These are phyloP conservation scores for Calonectria pseudoreteaudii DNA, from an alignment of 2,329 filamentous ascomycete species.

Conservation along the genomic window DNA sequence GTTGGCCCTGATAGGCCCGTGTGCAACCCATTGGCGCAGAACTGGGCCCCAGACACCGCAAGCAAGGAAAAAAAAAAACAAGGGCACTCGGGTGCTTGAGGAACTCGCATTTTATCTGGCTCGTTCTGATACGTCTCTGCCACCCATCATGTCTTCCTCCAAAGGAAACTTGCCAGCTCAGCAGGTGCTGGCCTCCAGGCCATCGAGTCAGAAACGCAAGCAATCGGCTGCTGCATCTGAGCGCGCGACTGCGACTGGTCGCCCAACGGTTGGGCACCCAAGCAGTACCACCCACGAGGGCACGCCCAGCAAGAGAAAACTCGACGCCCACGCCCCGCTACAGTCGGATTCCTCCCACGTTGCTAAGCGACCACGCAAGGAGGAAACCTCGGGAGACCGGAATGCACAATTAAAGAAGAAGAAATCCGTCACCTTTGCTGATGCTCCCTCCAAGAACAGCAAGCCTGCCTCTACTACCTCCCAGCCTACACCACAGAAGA, in stretches of 20 bases:
- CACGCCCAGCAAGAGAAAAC: conserved; percentile 54
- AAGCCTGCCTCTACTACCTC: conserved; percentile 29
- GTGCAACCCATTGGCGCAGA: conserved; percentile 26
- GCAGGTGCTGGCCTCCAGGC: conserved; percentile 70
- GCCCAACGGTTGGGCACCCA: conserved; percentile 53
- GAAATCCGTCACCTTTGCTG: conserved; percentile 64
- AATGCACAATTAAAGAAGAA: conserved; percentile 50
- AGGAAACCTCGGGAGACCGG: conserved; percentile 39
- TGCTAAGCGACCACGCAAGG: conserved; percentile 51
- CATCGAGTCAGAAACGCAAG: conserved; percentile 73
- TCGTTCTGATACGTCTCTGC: conserved; percentile 24
- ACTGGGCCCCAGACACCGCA: conserved; percentile 29
- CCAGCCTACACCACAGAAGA: conserved; percentile 47
- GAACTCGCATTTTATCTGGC: conserved; percentile 19
- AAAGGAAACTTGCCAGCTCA: conserved; percentile 57
- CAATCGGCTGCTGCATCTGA: conserved; percentile 48
- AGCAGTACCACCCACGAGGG: conserved; percentile 45
- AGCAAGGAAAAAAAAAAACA: conserved; percentile 35
- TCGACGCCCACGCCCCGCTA: conserved; percentile 52
- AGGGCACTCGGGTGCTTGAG: conserved; percentile 22
- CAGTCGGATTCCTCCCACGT: conserved; percentile 44
- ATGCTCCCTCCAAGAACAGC: conserved; percentile 53
- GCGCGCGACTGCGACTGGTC: conserved; percentile 44
- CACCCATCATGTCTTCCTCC: conserved; percentile 57
- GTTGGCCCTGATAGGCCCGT: conserved; percentile 31